Conservation (phyloP, 2,329 filamentous ascomycete species). For the Botryotinia globosa region DNA sequence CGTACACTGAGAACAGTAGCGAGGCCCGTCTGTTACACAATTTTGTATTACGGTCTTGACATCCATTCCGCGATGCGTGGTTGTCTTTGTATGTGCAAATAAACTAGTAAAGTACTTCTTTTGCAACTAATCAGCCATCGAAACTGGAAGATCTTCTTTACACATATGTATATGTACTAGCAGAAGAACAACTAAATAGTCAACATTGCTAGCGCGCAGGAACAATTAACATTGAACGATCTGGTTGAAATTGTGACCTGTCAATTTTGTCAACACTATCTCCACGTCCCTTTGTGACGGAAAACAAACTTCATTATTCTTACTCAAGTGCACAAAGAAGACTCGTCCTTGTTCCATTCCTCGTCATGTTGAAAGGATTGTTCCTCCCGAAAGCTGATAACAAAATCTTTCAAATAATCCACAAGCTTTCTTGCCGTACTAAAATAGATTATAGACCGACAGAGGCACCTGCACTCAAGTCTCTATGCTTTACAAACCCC, state of each 20-base stretch:
- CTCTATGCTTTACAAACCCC: not conserved
- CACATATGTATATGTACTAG: conserved; percentile 21
- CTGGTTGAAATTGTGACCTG: not conserved
- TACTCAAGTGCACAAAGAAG: not conserved
- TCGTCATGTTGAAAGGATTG: not conserved
- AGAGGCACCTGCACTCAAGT: not conserved
- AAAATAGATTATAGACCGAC: not conserved
- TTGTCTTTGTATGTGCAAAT: conserved; percentile 5
- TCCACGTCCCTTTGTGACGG: not conserved
- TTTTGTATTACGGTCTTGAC: conserved; percentile 19
- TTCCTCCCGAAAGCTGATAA: not conserved
- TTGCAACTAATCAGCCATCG: not conserved
- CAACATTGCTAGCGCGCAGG: not conserved
- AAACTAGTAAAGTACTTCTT: not conserved
- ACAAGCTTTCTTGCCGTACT: not conserved
- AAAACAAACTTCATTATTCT: not conserved
- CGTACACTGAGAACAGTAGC: conserved; percentile 12
- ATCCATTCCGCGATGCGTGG: not conserved
- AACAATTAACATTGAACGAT: not conserved
- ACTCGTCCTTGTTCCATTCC: not conserved
- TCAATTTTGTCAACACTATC: not conserved
- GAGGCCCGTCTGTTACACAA: conserved; percentile 8
- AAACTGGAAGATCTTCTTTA: not conserved
- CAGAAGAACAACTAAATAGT: conserved; percentile 11
- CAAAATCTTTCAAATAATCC: not conserved